A percentile compares a stretch with the other conserved stretches of the same genome.
phyloP scores from a whole-genome alignment of 495 filamentous ascomycete species.

The Penicillium samsonianum region DNA sequence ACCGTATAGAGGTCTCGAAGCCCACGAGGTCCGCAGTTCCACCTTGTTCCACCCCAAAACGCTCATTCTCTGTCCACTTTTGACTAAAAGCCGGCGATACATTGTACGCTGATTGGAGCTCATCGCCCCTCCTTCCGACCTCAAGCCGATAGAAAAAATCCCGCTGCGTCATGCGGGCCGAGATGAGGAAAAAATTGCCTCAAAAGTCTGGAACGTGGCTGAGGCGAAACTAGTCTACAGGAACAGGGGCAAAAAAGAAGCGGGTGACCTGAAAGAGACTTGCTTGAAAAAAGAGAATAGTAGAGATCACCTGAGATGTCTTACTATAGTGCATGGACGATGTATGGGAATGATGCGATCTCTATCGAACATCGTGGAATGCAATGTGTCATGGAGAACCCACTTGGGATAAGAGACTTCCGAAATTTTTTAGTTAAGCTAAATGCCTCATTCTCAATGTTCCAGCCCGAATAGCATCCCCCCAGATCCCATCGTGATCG shows the following conservation, averaged over 20 bases:
- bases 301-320: conserved; percentile 10
- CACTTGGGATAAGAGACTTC: not conserved
- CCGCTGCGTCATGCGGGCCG: conserved; percentile 40
- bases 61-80: conserved; percentile 16
- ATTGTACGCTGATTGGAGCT: conserved; percentile 22
- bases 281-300: not conserved
- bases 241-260: conserved; percentile 5
- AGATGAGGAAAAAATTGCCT: conserved; percentile 32
- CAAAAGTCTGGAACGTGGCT: conserved; percentile 21
- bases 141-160: conserved; percentile 29
- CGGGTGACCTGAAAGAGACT: conserved; percentile 6
- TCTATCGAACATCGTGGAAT: conserved; percentile 27
- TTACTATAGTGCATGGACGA: not conserved
- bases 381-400: conserved; percentile 30
- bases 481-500: conserved; percentile 12
- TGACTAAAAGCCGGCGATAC: conserved; percentile 32
- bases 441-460: conserved; percentile 18
- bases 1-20: conserved; percentile 25
- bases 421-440: not conserved
- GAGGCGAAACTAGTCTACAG: conserved; percentile 6
- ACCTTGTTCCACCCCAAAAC: conserved; percentile 15
- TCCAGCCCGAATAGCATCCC: not conserved
- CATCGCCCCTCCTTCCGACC: conserved; percentile 27
- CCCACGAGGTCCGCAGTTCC: conserved; percentile 15
- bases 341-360: conserved; percentile 10